These are phyloP conservation scores for Jamesozyma hellenica DNA, from an alignment of 805 yeast species.

Conservation along the genomic window DNA sequence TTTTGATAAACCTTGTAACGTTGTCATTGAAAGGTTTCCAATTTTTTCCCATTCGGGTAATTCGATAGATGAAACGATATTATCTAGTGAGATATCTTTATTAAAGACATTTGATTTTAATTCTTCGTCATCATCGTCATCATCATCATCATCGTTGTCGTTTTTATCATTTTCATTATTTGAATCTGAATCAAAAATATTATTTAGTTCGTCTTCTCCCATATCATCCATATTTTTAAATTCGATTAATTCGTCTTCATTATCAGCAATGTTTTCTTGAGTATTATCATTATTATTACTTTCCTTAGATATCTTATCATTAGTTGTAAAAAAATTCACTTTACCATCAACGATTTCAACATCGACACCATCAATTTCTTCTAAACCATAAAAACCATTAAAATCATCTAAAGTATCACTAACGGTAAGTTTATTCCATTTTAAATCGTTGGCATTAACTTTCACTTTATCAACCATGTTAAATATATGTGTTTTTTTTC, in stretches of 20 bases:
- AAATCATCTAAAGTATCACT: slow-evolving; percentile 80
- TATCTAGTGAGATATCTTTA: slow-evolving; percentile 14
- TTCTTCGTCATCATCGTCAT: slow-evolving; percentile 14
- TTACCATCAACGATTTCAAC: slow-evolving; percentile 64
- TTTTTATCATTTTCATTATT: slow-evolving; percentile 20
- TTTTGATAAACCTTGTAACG: slow-evolving; percentile 50
- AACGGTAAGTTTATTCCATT: slow-evolving; percentile 75
- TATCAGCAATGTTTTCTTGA: slow-evolving; percentile 12
- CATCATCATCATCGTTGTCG: slow-evolving; percentile 20
- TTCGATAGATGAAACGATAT: slow-evolving; percentile 32
- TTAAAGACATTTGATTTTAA: slow-evolving; percentile 23
- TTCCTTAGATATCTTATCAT: slow-evolving; percentile 8
- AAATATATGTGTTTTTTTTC: not conserved
- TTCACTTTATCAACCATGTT: slow-evolving; percentile 2
- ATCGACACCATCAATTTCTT: slow-evolving; percentile 88
- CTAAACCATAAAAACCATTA: slow-evolving; percentile 86
- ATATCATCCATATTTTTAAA: slow-evolving; percentile 27
- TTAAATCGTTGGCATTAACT: slow-evolving; percentile 42
- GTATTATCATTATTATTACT: slow-evolving; percentile 8
- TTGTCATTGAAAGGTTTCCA: slow-evolving; percentile 39
- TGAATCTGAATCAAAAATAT: slow-evolving; percentile 14
- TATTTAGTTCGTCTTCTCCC: slow-evolving; percentile 25
- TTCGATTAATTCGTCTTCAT: slow-evolving; percentile 17
- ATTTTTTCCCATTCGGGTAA: slow-evolving; percentile 51
- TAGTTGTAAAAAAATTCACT: slow-evolving; percentile 39